Base-by-base conservation (phyloP, 345 rosid species). In the Lumnitzera racemosa region DNA sequence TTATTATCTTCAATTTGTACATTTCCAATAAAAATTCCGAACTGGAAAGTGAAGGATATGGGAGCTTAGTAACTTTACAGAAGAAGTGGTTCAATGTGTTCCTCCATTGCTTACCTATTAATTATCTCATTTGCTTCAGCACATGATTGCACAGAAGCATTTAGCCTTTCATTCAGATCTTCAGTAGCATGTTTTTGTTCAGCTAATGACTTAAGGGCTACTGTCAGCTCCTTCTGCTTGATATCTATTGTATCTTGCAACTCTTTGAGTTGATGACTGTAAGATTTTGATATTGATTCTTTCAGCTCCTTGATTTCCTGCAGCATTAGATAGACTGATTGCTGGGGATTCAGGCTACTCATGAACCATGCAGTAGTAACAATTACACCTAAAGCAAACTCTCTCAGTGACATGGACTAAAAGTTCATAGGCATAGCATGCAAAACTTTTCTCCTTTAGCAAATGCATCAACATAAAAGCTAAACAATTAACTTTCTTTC, bases 121-220 rank as follows among this genome's bases (percentile, higher is more conserved):
- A 86, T 72, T 62, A 86, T 76, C 70, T 83, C 96, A 82, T 83
- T 90, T 72, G 96, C 95, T 80, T 94, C 97, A 31, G 77, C 62
- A 68, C 85, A 83, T 16, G 99, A 90, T 70, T 86, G 99, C 74
- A 72, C 63, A 55, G 91, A 88, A 78, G 90, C 83, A 68, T 65
- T 60, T n/a, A 94, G 81, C 67, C 95, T 86, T 74, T 83, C 90
- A 60, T 76, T 83, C 59, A 94, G 82, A 67, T 87, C 99, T 78
- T 84, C 96, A 46, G 81, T 60, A 66, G 75, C 66, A 74, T 88
- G 90, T 72, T 86, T 87, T 71, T 81, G 94, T 65, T 94, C 99
- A 57, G 87, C 80, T 31, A 77, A 77, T 72, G 75, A 61, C 83
- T 79, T 84, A 66, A 61, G 68, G 63, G 75, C 70, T 70, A 87